Base-by-base conservation (phyloP, 345 rosid species). In the Hibiscus mutabilis region DNA sequence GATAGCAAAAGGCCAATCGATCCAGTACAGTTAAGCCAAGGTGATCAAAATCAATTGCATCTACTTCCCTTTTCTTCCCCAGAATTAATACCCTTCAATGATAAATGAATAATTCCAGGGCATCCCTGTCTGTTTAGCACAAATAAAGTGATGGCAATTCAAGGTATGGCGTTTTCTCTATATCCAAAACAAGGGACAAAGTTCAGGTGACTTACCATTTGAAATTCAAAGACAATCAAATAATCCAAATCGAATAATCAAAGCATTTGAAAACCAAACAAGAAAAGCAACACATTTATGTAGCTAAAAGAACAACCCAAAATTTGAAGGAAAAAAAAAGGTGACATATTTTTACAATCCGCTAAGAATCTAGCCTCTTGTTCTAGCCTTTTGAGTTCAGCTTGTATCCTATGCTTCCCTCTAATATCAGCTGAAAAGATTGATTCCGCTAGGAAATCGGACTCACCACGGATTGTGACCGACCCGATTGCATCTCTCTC, bases 331-430 rank as follows among this genome's bases (percentile, higher is more conserved):
- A 65, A 5, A 52, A 3, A 4, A 57, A 40, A 40, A 2, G 13
- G 5, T 3, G 24, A 42, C 40, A 11, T 40, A 3, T 63, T 66
- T 46, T 46, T 22, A 70, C 74, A 15, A 40, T 59, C 74, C 74
- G 59, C 57, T 25, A 70, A 58, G 42, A 40, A 70, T 59, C 66
- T 70, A 70, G 74, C 56, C 44, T 59, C 74, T 44, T 70, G 66
- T 57, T 70, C 74, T 57, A 70, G 25, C 56, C 74, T 46, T 70
- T 44, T 59, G 66, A 70, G 57, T 70, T 70, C 74, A 25, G 66
- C 74, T 59, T 70, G 74, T 25, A 70, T 70, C 66, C 74, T 70
- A 58, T 70, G 74, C 63, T 70, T 58, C 35, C 73, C 73, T 70
- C 42, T 57, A 3, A 35, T 58, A 24, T 70, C 73, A 57, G 66